Percentiles rank a stretch among this genome's conserved stretches.
Evolutionary conservation across 1,139 yeast species (phyloP).

Genomic region (Blastobotrys serpentis): DNA sequence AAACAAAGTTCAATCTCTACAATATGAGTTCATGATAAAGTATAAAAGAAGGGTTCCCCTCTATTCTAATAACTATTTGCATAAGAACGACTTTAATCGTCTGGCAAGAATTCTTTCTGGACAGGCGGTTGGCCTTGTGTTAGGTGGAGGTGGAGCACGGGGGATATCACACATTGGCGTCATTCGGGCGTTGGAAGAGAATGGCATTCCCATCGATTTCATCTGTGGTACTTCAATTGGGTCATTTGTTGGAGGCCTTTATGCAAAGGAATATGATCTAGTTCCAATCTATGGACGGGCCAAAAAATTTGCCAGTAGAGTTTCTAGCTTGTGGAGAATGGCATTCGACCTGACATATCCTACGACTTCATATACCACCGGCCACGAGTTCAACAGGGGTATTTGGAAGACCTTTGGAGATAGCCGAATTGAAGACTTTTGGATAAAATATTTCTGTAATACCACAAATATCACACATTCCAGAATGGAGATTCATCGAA

Average conservation of each 20-base stretch:
- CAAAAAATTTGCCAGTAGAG: constrained; percentile 78
- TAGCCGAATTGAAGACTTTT: constrained; percentile 89
- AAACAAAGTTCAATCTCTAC: constrained; percentile 38
- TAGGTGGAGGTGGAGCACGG: constrained; percentile 98
- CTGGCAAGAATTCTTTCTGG: constrained; percentile 88
- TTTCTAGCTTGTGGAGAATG: constrained; percentile 85
- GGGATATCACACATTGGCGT: constrained; percentile 93
- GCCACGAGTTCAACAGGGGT: constrained; percentile 95
- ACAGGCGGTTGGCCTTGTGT: constrained; percentile 87
- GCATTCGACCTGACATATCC: constrained; percentile 86
- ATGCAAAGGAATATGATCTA: constrained; percentile 86
- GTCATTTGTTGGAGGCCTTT: constrained; percentile 90
- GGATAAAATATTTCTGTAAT: constrained; percentile 86
- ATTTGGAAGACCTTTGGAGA: constrained; percentile 96
- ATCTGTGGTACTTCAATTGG: constrained; percentile 98
- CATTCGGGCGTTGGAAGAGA: constrained; percentile 87
- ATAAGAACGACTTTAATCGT: constrained; percentile 85
- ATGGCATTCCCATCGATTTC: constrained; percentile 89
- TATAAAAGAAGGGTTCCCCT: constrained; percentile 33
- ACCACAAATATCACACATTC: constrained; percentile 97
- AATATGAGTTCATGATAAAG: constrained; percentile 36
- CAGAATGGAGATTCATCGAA: constrained; percentile 88
- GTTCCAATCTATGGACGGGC: constrained; percentile 90
- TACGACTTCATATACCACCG: constrained; percentile 90
- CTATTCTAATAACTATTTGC: constrained; percentile 52